Evolutionary conservation across 1,139 yeast genomes (phyloP).

Genomic region (Lodderomyces orthopsilosis): DNA sequence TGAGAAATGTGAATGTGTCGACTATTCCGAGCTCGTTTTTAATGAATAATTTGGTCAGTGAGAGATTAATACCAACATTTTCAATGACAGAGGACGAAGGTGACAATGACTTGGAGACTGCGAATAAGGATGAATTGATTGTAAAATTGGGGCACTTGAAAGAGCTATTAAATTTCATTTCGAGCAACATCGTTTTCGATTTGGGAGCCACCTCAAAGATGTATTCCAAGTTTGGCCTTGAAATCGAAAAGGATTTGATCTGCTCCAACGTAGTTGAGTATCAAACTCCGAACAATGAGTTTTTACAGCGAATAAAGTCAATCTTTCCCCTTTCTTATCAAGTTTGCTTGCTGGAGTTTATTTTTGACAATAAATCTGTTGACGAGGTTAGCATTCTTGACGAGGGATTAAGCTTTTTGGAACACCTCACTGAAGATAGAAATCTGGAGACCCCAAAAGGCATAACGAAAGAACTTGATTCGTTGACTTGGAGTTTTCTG

Average conservation of each 20-base stretch:
- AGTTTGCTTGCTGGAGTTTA: conserved; percentile 32
- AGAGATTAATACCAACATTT: conserved; percentile 23
- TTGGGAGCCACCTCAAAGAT: conserved; percentile 25
- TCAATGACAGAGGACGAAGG: conserved; percentile 35
- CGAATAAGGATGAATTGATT: conserved; percentile 30
- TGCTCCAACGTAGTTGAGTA: conserved; percentile 3
- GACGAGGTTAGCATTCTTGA: conserved; percentile 25
- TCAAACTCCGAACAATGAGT: conserved; percentile 7
- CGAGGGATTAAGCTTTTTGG: conserved; percentile 37
- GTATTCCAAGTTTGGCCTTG: not conserved
- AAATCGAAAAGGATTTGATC: not conserved
- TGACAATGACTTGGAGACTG: conserved; percentile 31
- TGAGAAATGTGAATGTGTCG: conserved; percentile 58
- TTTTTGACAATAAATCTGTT: conserved; percentile 22
- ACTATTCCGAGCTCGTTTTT: conserved; percentile 56
- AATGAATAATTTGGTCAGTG: conserved; percentile 27
- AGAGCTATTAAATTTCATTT: conserved; percentile 33
- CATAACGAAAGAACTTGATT: conserved; percentile 23
- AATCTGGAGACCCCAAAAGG: conserved; percentile 29
- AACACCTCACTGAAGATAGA: conserved; percentile 36
- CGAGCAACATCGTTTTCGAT: conserved; percentile 38
- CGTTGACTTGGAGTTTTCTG: not conserved
- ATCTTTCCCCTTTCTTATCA: conserved; percentile 36
- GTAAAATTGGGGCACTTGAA: conserved; percentile 28
- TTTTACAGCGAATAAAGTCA: conserved; percentile 16